A percentile compares a stretch with the other conserved stretches of the same genome.
These are phyloP conservation scores for Ensete glaucum DNA, from an alignment of 176 grass and related monocot species.

Conservation along the genomic window DNA sequence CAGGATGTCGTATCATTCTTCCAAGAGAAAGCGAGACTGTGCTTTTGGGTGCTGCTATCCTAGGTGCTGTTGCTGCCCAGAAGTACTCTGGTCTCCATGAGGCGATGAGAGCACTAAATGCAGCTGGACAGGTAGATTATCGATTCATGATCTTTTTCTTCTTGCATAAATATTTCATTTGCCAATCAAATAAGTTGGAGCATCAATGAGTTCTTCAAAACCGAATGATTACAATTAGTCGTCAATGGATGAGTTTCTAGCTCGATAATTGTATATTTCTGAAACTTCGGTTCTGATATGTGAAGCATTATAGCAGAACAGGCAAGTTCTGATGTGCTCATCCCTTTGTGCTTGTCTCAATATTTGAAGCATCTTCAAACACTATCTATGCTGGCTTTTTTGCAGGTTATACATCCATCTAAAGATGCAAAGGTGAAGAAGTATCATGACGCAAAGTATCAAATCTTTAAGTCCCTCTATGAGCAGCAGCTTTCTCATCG, in stretches of 20 bases:
- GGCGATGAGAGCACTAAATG: conserved; percentile 86
- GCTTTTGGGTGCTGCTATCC: conserved; percentile 82
- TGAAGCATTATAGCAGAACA: too few relatives aligned
- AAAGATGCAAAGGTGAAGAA: conserved; percentile 71
- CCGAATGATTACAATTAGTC: background rate
- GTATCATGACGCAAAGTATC: conserved; percentile 81
- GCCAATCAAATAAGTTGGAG: background rate
- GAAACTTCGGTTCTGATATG: too few relatives aligned
- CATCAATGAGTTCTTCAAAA: background rate
- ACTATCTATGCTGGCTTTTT: background rate
- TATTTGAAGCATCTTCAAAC: background rate
- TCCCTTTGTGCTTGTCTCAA: background rate
- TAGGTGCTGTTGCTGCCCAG: conserved; percentile 82
- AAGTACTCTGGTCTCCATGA: conserved; percentile 49
- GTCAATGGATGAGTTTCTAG: background rate
- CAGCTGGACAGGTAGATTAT: conserved; percentile 54
- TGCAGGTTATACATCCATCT: conserved; percentile 65
- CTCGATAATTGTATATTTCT: background rate
- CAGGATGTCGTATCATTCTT: conserved; percentile 79
- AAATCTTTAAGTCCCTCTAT: conserved; percentile 78
- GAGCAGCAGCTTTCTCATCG: conserved; percentile 66
- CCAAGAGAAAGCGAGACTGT: conserved; percentile 83
- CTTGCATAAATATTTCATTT: background rate
- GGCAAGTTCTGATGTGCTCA: too few relatives aligned
- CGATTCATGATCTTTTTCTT: background rate